Evolutionary conservation across 805 yeast species (phyloP), one percentile per base, ranked within the genome.

Genomic region (Candida qinlingensis): DNA sequence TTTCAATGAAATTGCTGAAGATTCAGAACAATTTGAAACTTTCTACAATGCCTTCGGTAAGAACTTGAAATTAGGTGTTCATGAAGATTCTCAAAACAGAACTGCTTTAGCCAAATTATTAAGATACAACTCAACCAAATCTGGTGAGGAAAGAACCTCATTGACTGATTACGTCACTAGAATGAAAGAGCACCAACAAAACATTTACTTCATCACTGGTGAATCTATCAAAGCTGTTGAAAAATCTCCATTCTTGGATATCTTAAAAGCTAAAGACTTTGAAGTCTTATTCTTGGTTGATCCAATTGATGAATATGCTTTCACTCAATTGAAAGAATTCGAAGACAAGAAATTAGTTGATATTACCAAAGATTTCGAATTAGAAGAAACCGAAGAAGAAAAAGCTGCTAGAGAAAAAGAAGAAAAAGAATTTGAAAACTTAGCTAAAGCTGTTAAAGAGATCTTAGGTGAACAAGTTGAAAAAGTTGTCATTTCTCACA

Each of bases 111-210:
- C 99, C 62, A 94, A 94, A 79, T 81, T 94, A 68, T 81, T 94
- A 76, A 87, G 99, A 79, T 94, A 81, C 86, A 80, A 90, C 85
- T 90, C 98, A 50, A 91, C 98, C 68, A 92, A 91, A 80, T 85
- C 97, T 57, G 68, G 81, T 63, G 99, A 92, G 68, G 99, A 94
- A 79, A 71, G 79, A 72, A 92, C 97, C 60, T 92, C 98, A 37
- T 81, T 94, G 67, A 75, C 95, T 61, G 99, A 94, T 78, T 94
- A 94, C 77, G 96, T 94, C 58, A 92, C 98, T 61, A 87, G 98
- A 78, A 94, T 94, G 99, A 96, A 94, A 72, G 97, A 90, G 77
- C 97, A 89, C 80, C 99, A 94, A 81, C 91, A 94, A 94, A 94
- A 94, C 81, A 88, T 94, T 68, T 94, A 94, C 85, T 94, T 81